A percentile compares a stretch with the other conserved stretches of the same genome.
Conservation (phyloP, 306 rosid species). For the Astragalus membranaceus region DNA sequence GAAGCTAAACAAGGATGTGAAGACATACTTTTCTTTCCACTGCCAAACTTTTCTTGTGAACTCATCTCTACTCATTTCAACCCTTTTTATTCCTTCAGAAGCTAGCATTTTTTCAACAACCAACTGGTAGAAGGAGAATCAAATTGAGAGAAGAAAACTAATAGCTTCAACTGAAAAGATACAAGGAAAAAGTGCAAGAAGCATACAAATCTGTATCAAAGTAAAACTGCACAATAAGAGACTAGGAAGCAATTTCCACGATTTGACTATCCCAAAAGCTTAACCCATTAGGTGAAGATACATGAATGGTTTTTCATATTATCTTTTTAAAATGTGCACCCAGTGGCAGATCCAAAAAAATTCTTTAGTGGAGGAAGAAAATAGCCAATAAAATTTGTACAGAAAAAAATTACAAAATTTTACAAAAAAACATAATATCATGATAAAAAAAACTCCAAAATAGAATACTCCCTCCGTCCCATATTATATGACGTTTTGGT, state of each 20-base stretch:
- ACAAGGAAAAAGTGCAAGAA: neutral
- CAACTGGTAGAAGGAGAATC: conserved; percentile 54
- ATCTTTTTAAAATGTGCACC: neutral
- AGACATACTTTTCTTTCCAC: conserved; percentile 92
- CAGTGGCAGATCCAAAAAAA: too few species aligned
- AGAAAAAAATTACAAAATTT: too few species aligned
- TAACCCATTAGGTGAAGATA: neutral
- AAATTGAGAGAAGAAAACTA: conserved; percentile 7
- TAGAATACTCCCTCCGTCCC: too few species aligned
- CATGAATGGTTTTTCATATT: neutral
- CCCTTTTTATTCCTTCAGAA: conserved; percentile 79
- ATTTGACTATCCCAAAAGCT: neutral
- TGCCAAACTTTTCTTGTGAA: conserved; percentile 82
- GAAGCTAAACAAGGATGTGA: conserved; percentile 22
- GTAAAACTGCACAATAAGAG: conserved; percentile 8
- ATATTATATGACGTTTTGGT: too few species aligned
- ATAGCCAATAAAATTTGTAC: too few species aligned
- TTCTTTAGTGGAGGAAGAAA: too few species aligned
- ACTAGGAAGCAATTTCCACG: neutral
- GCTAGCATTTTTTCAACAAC: conserved; percentile 97
- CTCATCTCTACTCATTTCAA: conserved; percentile 77
- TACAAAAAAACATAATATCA: too few species aligned
- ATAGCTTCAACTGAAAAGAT: conserved; percentile 6
- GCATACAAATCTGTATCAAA: conserved; percentile 11
- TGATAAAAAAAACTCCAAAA: too few species aligned